Evolutionary conservation across 768 basidiomycete species (phyloP).

Genomic region (Coprinopsis strossmayeri): DNA sequence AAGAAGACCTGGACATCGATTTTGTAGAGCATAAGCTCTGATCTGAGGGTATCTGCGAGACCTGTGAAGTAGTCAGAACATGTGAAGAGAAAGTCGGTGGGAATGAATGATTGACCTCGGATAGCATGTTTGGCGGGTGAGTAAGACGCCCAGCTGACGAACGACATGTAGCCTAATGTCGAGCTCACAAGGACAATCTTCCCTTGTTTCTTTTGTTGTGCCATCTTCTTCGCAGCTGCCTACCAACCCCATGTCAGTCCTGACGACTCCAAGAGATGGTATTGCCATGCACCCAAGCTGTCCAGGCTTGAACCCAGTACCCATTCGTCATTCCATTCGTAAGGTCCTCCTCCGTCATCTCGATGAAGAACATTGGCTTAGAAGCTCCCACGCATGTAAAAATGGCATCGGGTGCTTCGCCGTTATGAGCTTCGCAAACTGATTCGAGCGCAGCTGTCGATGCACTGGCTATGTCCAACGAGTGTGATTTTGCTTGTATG

Average conservation of each 20-base stretch:
- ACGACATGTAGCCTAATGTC: slow-evolving; percentile 65
- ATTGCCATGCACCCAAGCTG: slow-evolving; percentile 43
- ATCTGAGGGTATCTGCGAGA: slow-evolving; percentile 76
- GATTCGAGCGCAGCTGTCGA: slow-evolving; percentile 58
- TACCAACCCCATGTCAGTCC: slow-evolving; percentile 20
- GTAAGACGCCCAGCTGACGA: slow-evolving; percentile 77
- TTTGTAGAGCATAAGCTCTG: slow-evolving; percentile 71
- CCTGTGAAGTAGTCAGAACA: slow-evolving; percentile 33
- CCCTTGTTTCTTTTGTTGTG: slow-evolving; percentile 47
- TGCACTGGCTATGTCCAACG: slow-evolving; percentile 44
- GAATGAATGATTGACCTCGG: slow-evolving; percentile 44
- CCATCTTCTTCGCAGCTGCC: slow-evolving; percentile 63
- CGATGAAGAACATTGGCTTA: slow-evolving; percentile 69
- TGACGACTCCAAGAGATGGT: background rate
- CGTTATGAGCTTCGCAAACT: slow-evolving; percentile 47
- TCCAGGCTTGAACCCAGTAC: slow-evolving; percentile 51
- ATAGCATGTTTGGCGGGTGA: slow-evolving; percentile 83
- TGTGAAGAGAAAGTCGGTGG: background rate
- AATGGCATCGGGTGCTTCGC: slow-evolving; percentile 64
- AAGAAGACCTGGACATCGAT: slow-evolving; percentile 78
- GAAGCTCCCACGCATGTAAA: slow-evolving; percentile 76
- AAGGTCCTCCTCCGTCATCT: slow-evolving; percentile 55
- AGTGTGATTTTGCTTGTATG: slow-evolving; percentile 60
- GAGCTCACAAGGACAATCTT: slow-evolving; percentile 78
- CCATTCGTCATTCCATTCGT: slow-evolving; percentile 35